These are phyloP conservation scores for Podila verticillata DNA, from an alignment of 192 early-diverging fungal species.

Conservation along the genomic window DNA sequence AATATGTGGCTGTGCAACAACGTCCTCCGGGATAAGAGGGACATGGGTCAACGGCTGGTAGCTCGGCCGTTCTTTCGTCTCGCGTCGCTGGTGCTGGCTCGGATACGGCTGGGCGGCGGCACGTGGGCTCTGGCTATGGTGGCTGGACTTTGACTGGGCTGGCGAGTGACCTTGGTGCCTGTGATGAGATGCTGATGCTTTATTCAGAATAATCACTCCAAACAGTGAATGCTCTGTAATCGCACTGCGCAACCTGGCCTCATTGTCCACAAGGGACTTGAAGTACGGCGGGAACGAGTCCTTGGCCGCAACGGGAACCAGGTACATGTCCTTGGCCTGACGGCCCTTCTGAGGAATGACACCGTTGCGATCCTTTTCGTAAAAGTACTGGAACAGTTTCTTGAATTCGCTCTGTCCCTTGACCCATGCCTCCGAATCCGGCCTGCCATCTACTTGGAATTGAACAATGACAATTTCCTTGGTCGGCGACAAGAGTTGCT, in stretches of 20 bases:
- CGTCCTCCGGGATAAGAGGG: no score
- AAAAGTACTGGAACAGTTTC: slow-evolving; percentile 69
- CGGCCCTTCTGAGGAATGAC: slow-evolving; percentile 73
- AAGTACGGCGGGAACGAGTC: slow-evolving; percentile 68
- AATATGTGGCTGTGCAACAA: not conserved
- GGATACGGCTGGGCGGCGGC: slow-evolving; percentile 4
- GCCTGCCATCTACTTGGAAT: slow-evolving; percentile 53
- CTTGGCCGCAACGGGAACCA: slow-evolving; percentile 66
- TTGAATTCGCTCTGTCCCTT: slow-evolving; percentile 51
- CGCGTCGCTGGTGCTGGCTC: not conserved
- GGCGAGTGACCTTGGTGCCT: not conserved
- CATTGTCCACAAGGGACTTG: slow-evolving; percentile 55
- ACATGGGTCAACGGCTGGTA: not conserved
- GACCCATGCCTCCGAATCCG: not conserved
- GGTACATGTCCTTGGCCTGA: slow-evolving; percentile 80
- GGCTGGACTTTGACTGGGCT: not conserved
- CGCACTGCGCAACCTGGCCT: slow-evolving; percentile 26
- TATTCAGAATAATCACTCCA: slow-evolving; percentile 69
- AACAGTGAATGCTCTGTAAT: slow-evolving; percentile 57
- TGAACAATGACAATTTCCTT: slow-evolving; percentile 73
- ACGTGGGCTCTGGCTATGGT: not conserved
- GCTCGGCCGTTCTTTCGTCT: not conserved
- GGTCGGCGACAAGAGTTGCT: slow-evolving; percentile 57
- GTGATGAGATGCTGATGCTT: slow-evolving; percentile 29
- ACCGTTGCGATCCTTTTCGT: slow-evolving; percentile 66